Conservation (phyloP, 2,329 filamentous ascomycete genomes). For the Fusarium sp. region DNA sequence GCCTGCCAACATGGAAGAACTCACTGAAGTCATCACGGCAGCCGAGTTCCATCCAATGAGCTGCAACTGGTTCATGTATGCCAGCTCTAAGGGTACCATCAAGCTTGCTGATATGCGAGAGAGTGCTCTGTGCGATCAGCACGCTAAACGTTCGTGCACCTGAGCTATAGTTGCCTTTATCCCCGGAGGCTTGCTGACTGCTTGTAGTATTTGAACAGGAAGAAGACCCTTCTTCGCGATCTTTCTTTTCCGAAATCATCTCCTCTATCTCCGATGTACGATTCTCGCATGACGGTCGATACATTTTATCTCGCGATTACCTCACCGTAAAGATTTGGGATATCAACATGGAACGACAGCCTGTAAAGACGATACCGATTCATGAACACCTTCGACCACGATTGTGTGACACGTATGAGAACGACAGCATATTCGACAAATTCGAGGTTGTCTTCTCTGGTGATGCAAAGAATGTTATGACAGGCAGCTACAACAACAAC, state of each 20-base stretch:
- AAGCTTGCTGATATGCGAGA: conserved; percentile 99
- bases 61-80: conserved; percentile 99
- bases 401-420: conserved; percentile 98
- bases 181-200: conserved; percentile 35
- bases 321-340: conserved; percentile 99
- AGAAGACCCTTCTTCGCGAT: conserved; percentile 94
- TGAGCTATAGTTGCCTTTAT: background rate
- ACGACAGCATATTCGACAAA: conserved; percentile 99
- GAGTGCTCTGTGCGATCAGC: conserved; percentile 94
- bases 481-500: conserved; percentile 99
- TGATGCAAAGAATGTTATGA: conserved; percentile 99
- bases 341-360: conserved; percentile 98
- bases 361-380: conserved; percentile 98
- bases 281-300: conserved; percentile 95
- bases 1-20: conserved; percentile 98
- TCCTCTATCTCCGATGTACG: conserved; percentile 99
- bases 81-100: conserved; percentile 98
- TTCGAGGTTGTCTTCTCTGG: conserved; percentile 99
- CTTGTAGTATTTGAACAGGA: conserved; percentile 94
- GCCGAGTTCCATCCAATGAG: conserved; percentile 96
- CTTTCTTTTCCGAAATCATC: conserved; percentile 99
- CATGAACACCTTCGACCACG: conserved; percentile 95
- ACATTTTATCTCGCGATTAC: conserved; percentile 97
- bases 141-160: conserved; percentile 80
- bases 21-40: conserved; percentile 98